Evolutionary conservation across 148 eudicot genomes (phyloP), one percentile per base, ranked within the genome.

Genomic region (Heliosperma pusillum): DNA sequence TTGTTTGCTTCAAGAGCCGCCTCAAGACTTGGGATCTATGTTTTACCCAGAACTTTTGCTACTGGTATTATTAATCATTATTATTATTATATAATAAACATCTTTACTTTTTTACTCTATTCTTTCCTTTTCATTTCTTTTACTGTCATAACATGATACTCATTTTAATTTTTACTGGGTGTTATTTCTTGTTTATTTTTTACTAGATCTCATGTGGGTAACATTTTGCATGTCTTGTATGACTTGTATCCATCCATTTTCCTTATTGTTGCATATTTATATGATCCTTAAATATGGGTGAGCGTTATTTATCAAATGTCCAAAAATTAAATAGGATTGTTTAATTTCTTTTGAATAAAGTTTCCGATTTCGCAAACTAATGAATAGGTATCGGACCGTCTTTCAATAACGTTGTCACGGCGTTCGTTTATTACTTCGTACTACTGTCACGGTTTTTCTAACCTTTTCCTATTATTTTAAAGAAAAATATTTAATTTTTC

Each of bases 1-100:
- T 77, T 90, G 74, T 88, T 86, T 85, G 92, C 96, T 69, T 84
- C 92, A 40, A 87, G 30, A 79, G 78, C 88, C 45, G 87, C 87
- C 83, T 84, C 96, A 5, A 81, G 82, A 45, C 88, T 90, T 74
- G 84, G 79, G 80, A 74, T 84, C 86, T 86, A 92, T 4, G 77
- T 81, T 58, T 79, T 75, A n/a, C 78, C 85, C 59, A 76, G 92
- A 83, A 83, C 85, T 16, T 88, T 83, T 81, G 86, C 96, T 70
- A 81, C 89, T 81, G 96, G 92, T 90, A 82, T 27, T 10, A 24
- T 55, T 65, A 25, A 27, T 3, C n/a, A n/a, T n/a, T n/a, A n/a
- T n/a, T n/a, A n/a, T n/a, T n/a, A n/a, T n/a, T n/a, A n/a, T n/a
- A n/a, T n/a, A n/a, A n/a, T n/a, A n/a, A 33, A 33, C 36, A 3